Base-by-base conservation (phyloP, 2,329 filamentous ascomycete species). In the Epichloe coenophiala region DNA sequence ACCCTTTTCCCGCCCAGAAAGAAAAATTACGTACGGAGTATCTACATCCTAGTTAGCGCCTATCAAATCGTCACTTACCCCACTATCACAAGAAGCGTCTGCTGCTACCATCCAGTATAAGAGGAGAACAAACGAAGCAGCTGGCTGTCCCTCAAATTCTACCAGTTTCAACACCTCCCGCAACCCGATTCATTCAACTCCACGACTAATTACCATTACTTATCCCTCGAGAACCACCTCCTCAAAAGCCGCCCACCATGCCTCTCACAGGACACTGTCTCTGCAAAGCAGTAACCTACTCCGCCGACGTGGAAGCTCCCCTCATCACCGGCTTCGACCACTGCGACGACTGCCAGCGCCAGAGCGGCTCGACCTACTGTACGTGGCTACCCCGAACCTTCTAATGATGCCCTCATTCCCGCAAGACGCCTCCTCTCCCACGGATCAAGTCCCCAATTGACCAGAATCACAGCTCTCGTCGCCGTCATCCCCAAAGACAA, bases 261-360 rank as follows among this genome's bases (percentile, higher is more conserved):
- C 70, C 74, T 77, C 73, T 84, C 63, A 74, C 75, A 50, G 81
- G 81, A 66, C 81, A 85, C 74, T 85, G 81, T 65, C 80, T 85
- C 56, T 85, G 81, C 75, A 81, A 81, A 64, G 75, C 78, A 60
- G 78, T 84, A 68, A 85, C 82, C 62, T 89, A 88, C 74, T 74
- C 74, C 62, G 70, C 66, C 47, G 72, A 75, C 63, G 65, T 75
- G 53, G 74, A 77, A 68, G 65, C 46, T 74, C 75, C 49, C 60
- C 60, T 76, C 50, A 42, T 76, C 64, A 78, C 77, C 48, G 81
- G 76, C 56, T 84, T 84, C 64, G 83, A 85, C 63, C 81, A 85
- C 71, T 85, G 81, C 60, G 81, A 85, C 61, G 81, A 84, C 68
- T 85, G 81, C 74, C 81, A 85, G 68, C 80, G 81, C 61, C 81